These are phyloP conservation scores for Ganoderma multipileum DNA, from an alignment of 1,284 basidiomycete genomes.

Conservation along the genomic window DNA sequence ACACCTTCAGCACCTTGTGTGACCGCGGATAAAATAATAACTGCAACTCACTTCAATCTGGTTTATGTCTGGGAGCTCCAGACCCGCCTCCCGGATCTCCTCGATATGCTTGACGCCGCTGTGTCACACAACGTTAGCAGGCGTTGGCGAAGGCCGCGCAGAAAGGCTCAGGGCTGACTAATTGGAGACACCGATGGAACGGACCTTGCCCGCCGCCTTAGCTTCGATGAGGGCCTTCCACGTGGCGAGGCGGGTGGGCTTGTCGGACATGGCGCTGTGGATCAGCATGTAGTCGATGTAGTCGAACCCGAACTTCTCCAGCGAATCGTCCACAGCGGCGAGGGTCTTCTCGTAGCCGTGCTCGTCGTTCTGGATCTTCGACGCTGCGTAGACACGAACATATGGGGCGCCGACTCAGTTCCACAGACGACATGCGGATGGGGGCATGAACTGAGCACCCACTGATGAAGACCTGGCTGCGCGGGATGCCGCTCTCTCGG, in stretches of 20 bases:
- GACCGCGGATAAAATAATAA: background rate
- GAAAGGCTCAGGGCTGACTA: slow-evolving; percentile 53
- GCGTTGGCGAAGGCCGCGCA: slow-evolving; percentile 25
- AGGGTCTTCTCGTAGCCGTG: slow-evolving; percentile 36
- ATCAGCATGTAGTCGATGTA: slow-evolving; percentile 71
- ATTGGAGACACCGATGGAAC: slow-evolving; percentile 68
- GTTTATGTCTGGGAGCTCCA: slow-evolving; percentile 77
- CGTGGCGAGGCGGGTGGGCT: slow-evolving; percentile 48
- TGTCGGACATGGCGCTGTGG: slow-evolving; percentile 57
- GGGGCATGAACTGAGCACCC: slow-evolving; percentile 20
- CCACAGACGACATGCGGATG: background rate
- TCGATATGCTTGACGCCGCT: slow-evolving; percentile 71
- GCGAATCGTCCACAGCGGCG: slow-evolving; percentile 30
- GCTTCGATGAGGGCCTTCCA: slow-evolving; percentile 52
- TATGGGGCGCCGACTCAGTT: slow-evolving; percentile 4
- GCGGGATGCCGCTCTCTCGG: slow-evolving; percentile 54
- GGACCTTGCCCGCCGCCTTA: slow-evolving; percentile 58
- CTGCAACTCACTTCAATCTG: slow-evolving; percentile 72
- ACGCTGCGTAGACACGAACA: slow-evolving; percentile 17
- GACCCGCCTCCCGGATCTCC: slow-evolving; percentile 69
- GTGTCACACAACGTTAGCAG: background rate
- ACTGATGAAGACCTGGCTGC: slow-evolving; percentile 77
- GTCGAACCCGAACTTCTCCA: slow-evolving; percentile 26
- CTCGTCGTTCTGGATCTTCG: slow-evolving; percentile 34
- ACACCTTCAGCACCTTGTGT: background rate